phyloP scores from a whole-genome alignment of 2,329 filamentous ascomycete genomes.

The Exserohilum rostratum region DNA sequence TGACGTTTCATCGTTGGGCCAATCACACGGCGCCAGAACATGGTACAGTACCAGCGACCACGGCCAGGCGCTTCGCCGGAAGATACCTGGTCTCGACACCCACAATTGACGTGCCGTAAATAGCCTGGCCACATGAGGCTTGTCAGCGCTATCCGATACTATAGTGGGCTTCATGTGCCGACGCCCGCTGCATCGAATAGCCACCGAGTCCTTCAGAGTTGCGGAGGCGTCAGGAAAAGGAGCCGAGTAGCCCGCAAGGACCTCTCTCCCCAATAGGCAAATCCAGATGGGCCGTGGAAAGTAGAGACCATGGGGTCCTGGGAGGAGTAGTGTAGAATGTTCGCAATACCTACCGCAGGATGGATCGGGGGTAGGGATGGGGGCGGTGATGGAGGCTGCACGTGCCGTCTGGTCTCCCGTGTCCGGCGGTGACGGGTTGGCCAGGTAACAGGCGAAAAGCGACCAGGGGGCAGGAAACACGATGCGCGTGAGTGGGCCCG shows the following conservation, averaged over 20 bases:
- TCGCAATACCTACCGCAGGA: not conserved
- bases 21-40: slow-evolving; percentile 27
- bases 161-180: slow-evolving; percentile 2
- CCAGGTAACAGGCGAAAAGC: slow-evolving; percentile 26
- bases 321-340: not conserved
- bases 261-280: not conserved
- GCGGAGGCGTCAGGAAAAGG: not conserved
- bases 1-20: slow-evolving; percentile 36
- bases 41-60: slow-evolving; percentile 9
- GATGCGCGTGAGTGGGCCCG: slow-evolving; percentile 21
- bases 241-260: not conserved
- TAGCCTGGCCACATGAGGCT: slow-evolving; percentile 1
- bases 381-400: slow-evolving; percentile 13
- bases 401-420: slow-evolving; percentile 20
- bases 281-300: not conserved
- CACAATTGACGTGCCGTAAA: slow-evolving; percentile 14
- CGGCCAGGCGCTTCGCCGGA: slow-evolving; percentile 30
- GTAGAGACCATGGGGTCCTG: not conserved
- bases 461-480: slow-evolving; percentile 32
- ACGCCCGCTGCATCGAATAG: not conserved
- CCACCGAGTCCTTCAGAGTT: not conserved
- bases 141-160: slow-evolving; percentile 2
- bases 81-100: slow-evolving; percentile 12
- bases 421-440: slow-evolving; percentile 24
- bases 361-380: not conserved